A percentile compares a stretch with the other conserved stretches of the same genome.
Evolutionary conservation across 2,329 filamentous ascomycete species (phyloP).

Genomic region (Colletotrichum sp.): DNA sequence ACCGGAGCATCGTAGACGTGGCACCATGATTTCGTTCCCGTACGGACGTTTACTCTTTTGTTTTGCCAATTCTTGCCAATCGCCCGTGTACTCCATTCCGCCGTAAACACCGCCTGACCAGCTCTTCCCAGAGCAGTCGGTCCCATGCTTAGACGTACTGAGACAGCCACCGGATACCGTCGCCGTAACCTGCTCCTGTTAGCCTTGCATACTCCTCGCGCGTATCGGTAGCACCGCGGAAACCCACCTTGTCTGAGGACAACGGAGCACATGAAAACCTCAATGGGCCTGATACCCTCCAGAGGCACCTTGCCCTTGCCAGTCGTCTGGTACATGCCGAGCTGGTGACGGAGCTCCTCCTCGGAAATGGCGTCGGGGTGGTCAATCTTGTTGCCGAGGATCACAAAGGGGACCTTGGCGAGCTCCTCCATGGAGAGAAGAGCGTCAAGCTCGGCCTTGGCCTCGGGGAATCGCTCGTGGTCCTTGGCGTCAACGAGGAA

Average conservation of each 20-base stretch:
- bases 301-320: conserved; percentile 94
- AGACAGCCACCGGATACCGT: conserved; percentile 89
- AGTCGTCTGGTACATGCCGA: conserved; percentile 95
- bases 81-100: conserved; percentile 1
- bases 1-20: conserved; percentile 13
- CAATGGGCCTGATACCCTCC: conserved; percentile 92
- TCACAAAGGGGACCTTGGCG: conserved; percentile 91
- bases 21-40: conserved; percentile 3
- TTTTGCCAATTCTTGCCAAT: conserved; percentile 3
- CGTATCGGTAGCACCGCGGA: background rate
- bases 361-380: conserved; percentile 95
- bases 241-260: conserved; percentile 90
- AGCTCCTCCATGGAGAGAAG: conserved; percentile 97
- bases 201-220: background rate
- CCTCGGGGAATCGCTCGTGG: conserved; percentile 90
- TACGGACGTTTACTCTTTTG: background rate
- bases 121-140: background rate
- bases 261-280: conserved; percentile 99
- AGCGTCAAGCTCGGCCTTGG: conserved; percentile 95
- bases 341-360: conserved; percentile 89
- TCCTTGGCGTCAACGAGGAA: conserved; percentile 99
- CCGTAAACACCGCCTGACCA: conserved; percentile 7
- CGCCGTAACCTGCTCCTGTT: conserved; percentile 71
- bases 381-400: conserved; percentile 99
- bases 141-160: conserved; percentile 77